These are phyloP conservation scores for Xanthoceras sorbifolium DNA, from an alignment of 345 rosid genomes.

Conservation along the genomic window DNA sequence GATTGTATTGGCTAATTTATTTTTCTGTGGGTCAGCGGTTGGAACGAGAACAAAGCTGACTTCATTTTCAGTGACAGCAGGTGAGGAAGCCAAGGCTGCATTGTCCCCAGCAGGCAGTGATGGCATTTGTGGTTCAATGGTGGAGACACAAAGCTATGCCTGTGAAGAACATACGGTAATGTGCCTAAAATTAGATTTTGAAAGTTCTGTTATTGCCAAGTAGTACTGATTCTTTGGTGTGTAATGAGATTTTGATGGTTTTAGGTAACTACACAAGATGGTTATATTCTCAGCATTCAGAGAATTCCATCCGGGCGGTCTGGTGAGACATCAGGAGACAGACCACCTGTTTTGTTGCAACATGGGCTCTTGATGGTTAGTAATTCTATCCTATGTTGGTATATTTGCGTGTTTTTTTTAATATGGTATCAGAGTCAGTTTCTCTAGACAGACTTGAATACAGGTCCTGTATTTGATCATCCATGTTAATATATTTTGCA, in stretches of 20 bases:
- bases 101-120: constrained; percentile 14
- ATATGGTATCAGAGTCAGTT: too few species aligned
- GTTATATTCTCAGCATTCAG: constrained; percentile 57
- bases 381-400: not conserved
- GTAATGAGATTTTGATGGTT: constrained; percentile 12
- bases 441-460: too few species aligned
- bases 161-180: constrained; percentile 45
- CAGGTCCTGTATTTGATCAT: too few species aligned
- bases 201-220: too few species aligned
- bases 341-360: constrained; percentile 51
- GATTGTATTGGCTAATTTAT: not conserved
- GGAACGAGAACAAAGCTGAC: constrained; percentile 21
- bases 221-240: not conserved
- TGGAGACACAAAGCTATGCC: constrained; percentile 34
- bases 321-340: constrained; percentile 26
- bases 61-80: not conserved
- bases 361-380: constrained; percentile 53
- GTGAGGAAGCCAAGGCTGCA: constrained; percentile 13
- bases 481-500: not conserved
- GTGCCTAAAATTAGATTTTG: not conserved
- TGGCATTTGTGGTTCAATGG: constrained; percentile 42
- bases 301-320: constrained; percentile 47
- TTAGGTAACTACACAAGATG: constrained; percentile 61
- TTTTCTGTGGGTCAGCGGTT: constrained; percentile 22
- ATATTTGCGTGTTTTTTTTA: too few species aligned